Conservation (phyloP, 768 basidiomycete species). For the Vararia minispora region DNA sequence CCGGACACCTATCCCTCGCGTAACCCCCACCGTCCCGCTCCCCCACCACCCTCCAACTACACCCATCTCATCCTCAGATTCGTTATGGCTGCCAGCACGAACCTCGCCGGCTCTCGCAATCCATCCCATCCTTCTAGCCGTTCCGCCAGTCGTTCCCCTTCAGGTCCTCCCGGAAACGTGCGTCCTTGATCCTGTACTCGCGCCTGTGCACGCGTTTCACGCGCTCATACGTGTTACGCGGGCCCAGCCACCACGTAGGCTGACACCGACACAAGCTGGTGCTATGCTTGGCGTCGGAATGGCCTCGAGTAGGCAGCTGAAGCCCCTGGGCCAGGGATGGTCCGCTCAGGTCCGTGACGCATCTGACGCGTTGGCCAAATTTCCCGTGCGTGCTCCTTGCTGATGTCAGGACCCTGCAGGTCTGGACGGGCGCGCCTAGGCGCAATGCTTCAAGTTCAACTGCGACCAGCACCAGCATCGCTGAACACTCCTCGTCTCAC, state of each 20-base stretch:
- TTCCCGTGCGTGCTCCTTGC: constrained; percentile 2
- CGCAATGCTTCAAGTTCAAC: constrained; percentile 57
- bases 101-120: constrained; percentile 38
- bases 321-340: too few species aligned
- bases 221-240: constrained; percentile 10
- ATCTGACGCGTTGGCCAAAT: constrained; percentile 3
- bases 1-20: too few species aligned
- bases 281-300: constrained; percentile 47
- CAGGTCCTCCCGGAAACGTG: constrained; percentile 49
- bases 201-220: constrained; percentile 7
- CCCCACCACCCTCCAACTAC: constrained; percentile 8
- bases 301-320: too few species aligned
- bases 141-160: constrained; percentile 52
- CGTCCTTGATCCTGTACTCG: constrained; percentile 12
- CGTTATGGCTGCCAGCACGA: constrained; percentile 21
- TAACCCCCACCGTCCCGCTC: too few species aligned
- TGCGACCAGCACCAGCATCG: constrained; percentile 39
- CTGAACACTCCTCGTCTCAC: constrained; percentile 35
- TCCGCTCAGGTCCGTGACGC: too few species aligned
- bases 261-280: constrained; percentile 27
- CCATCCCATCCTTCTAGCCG: constrained; percentile 61
- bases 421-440: constrained; percentile 46
- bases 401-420: constrained; percentile 26
- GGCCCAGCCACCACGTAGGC: constrained; percentile 35
- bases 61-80: constrained; percentile 5